Evolutionary conservation across 2,329 filamentous ascomycete genomes (phyloP), one percentile per base, ranked within the genome.

Genomic region (Trichoderma atrobrunneum): DNA sequence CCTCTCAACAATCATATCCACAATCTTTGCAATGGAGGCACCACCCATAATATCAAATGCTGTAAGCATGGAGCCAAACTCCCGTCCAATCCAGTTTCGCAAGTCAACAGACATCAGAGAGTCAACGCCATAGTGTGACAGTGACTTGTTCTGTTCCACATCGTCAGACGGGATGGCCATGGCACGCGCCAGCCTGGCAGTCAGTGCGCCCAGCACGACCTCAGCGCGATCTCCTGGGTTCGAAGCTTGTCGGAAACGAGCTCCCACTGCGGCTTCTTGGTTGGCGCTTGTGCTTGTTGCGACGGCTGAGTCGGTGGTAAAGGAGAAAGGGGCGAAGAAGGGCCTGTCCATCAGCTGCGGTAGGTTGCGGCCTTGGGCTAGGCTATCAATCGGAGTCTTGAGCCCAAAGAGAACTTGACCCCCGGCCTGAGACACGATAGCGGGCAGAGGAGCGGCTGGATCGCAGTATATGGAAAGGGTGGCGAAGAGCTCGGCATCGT

Each of bases 21-120:
- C 57, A 70, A 70, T 70, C 26, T 54, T 57, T 1, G 59, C 14
- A 51, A 70, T 63, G 1, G 59, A 57, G 6, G 43, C 4, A 14
- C 73, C 73, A 0, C 74, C 77, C 76, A 83, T 77, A 30, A 83
- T 81, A 14, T 83, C 80, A 72, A 84, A 82, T 8, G 82, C 78
- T 1, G 79, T 74, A 39, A 84, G 72, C 11, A 78, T 78, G 3
- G 79, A 79, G 0, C 77, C 77, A 69, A 81, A 80, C 10, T 78
- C 79, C 57, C 79, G 78, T 16, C 76, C 74, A 6, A 85, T 74
- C 83, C 83, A 85, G 39, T 82, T 83, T 2, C 84, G 75, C 36
- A 86, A 59, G 74, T 86, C 84, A 0, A 85, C 81, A 1, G 83
- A 84, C 32, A 86, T 80, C 0, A 86, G 78, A 1, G 82, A 77